These are phyloP conservation scores for Rhizopus microsporus DNA, from an alignment of 371 early-diverging fungal species.

Conservation along the genomic window DNA sequence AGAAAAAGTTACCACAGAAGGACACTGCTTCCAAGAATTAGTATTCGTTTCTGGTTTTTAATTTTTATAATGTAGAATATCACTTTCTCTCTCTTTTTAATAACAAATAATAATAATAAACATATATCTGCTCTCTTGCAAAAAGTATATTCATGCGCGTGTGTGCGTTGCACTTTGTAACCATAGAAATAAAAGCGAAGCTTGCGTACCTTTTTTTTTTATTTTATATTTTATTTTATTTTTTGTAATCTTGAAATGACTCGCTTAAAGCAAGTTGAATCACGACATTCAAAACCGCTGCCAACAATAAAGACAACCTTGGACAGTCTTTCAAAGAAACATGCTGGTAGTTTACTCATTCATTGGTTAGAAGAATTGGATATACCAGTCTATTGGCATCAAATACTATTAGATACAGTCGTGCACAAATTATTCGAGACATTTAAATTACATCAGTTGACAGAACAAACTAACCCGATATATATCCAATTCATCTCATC, in stretches of 20 bases:
- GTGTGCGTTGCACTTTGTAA: too few species aligned
- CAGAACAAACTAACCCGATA: slow-evolving; percentile 6
- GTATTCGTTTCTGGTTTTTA: slow-evolving; percentile 59
- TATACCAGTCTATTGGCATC: slow-evolving; percentile 25
- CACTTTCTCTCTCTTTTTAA: not conserved
- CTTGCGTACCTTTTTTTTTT: too few species aligned
- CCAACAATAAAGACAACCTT: slow-evolving; percentile 1
- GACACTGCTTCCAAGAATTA: slow-evolving; percentile 71
- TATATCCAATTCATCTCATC: slow-evolving; percentile 11
- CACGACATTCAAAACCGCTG: slow-evolving; percentile 9
- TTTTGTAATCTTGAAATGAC: not conserved
- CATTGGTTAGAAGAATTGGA: slow-evolving; percentile 26
- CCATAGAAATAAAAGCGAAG: too few species aligned
- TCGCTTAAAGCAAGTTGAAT: not conserved
- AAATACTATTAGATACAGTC: slow-evolving; percentile 13
- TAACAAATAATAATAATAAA: too few species aligned
- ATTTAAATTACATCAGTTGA: not conserved
- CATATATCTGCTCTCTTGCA: too few species aligned
- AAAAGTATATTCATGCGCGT: too few species aligned
- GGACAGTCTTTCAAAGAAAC: slow-evolving; percentile 33
- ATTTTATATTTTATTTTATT: not conserved
- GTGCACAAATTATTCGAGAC: slow-evolving; percentile 12
- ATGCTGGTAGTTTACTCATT: slow-evolving; percentile 25
- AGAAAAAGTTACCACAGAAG: slow-evolving; percentile 57
- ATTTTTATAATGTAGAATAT: not conserved